phyloP scores from a whole-genome alignment of 768 basidiomycete species.

The Boletus rex-veris region DNA sequence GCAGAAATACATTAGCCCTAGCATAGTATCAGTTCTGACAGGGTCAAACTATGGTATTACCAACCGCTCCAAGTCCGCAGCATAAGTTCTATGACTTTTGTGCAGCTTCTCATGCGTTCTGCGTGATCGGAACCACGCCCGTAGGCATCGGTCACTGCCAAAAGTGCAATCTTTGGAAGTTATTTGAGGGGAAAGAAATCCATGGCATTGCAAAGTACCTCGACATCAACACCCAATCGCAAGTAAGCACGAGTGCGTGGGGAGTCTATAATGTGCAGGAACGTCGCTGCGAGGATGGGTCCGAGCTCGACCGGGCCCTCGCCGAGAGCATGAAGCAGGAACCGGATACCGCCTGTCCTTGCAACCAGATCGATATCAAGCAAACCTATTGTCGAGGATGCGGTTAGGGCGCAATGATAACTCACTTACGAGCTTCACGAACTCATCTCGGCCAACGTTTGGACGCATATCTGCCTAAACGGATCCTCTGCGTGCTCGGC shows the following conservation, averaged over 20 bases:
- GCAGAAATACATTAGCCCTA: slow-evolving; percentile 91
- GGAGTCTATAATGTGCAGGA: slow-evolving; percentile 81
- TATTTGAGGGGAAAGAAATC: neutral
- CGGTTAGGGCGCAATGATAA: slow-evolving; percentile 8
- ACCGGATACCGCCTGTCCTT: slow-evolving; percentile 78
- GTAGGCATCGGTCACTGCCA: slow-evolving; percentile 90
- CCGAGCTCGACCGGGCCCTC: slow-evolving; percentile 86
- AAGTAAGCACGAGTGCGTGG: slow-evolving; percentile 79
- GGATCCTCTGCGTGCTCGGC: slow-evolving; percentile 93
- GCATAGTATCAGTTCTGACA: slow-evolving; percentile 4
- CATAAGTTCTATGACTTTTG: slow-evolving; percentile 77
- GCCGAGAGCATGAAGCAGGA: slow-evolving; percentile 81
- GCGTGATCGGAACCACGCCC: slow-evolving; percentile 76
- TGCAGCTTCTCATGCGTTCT: slow-evolving; percentile 75
- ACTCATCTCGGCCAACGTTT: slow-evolving; percentile 91
- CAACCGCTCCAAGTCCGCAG: slow-evolving; percentile 91
- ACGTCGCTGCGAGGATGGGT: slow-evolving; percentile 71
- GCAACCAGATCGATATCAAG: slow-evolving; percentile 83
- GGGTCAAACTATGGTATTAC: slow-evolving; percentile 24
- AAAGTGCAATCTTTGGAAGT: slow-evolving; percentile 65
- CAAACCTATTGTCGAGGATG: slow-evolving; percentile 52
- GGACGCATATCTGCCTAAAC: slow-evolving; percentile 75
- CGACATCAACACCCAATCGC: slow-evolving; percentile 80
- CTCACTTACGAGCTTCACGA: slow-evolving; percentile 27
- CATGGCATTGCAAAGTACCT: slow-evolving; percentile 48